Conservation (phyloP, 768 basidiomycete genomes). For the Amanita rimosa region DNA sequence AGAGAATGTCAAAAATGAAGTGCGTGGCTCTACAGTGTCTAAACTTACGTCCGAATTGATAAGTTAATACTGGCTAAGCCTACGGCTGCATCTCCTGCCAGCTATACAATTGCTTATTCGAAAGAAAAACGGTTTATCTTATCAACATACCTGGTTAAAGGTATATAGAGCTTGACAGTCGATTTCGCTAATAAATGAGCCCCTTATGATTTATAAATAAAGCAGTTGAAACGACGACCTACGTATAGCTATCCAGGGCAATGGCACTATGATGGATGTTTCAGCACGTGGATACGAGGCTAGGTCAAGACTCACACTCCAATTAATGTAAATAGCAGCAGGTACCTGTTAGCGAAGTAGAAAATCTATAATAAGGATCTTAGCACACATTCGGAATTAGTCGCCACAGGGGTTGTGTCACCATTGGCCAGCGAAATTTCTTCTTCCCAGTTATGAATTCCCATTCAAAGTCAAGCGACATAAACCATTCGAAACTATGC, state of each 20-base stretch:
- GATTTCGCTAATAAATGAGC: constrained; percentile 24
- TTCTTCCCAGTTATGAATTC: constrained; percentile 44
- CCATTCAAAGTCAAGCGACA: constrained; percentile 56
- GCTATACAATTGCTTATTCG: constrained; percentile 8
- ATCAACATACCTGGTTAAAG: constrained; percentile 39
- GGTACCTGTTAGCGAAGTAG: constrained; percentile 59
- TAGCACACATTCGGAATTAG: neutral
- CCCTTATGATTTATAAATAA: neutral
- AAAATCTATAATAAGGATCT: constrained; percentile 30
- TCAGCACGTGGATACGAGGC: constrained; percentile 7
- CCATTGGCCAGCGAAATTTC: constrained; percentile 59
- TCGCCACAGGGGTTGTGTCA: constrained; percentile 16
- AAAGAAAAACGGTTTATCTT: neutral
- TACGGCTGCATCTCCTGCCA: constrained; percentile 34
- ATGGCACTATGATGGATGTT: constrained; percentile 26
- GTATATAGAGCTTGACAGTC: constrained; percentile 55
- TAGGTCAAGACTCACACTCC: constrained; percentile 42
- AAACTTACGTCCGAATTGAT: constrained; percentile 33
- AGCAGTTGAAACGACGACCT: constrained; percentile 8
- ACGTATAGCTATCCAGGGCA: constrained; percentile 38
- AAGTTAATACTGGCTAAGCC: constrained; percentile 42
- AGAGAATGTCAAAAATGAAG: neutral
- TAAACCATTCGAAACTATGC: constrained; percentile 50
- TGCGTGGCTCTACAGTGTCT: neutral
- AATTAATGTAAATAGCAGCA: constrained; percentile 51